Conservation (phyloP, 2,329 filamentous ascomycete species). For the Byssochlamys sp. region DNA sequence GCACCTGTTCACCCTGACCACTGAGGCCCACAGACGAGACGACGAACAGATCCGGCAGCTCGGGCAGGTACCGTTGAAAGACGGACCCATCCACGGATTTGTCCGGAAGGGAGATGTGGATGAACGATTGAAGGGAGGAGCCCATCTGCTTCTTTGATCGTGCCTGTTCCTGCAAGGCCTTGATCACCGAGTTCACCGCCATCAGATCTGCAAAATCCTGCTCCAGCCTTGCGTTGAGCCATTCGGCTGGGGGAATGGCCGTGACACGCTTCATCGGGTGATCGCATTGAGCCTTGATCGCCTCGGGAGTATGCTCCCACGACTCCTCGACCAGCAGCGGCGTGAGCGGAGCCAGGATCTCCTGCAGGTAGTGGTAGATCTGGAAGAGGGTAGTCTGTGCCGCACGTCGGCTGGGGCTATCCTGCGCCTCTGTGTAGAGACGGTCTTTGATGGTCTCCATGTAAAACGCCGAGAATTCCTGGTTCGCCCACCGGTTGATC, state of each 20-base stretch:
- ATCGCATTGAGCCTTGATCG: slow-evolving; percentile 45
- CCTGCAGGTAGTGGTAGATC: slow-evolving; percentile 62
- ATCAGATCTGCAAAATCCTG: slow-evolving; percentile 32
- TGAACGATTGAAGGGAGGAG: slow-evolving; percentile 68
- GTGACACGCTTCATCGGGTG: slow-evolving; percentile 37
- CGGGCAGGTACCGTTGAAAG: slow-evolving; percentile 27
- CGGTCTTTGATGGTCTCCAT: slow-evolving; percentile 86
- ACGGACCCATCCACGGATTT: slow-evolving; percentile 10
- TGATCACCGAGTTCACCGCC: slow-evolving; percentile 56
- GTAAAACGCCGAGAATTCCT: slow-evolving; percentile 84
- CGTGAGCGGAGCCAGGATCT: slow-evolving; percentile 71
- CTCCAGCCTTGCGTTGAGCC: slow-evolving; percentile 42
- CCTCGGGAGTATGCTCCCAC: slow-evolving; percentile 65
- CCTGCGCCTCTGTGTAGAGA: slow-evolving; percentile 70
- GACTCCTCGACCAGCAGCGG: slow-evolving; percentile 80
- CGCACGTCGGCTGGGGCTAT: slow-evolving; percentile 49
- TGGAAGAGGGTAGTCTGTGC: slow-evolving; percentile 49
- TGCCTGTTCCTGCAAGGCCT: slow-evolving; percentile 63
- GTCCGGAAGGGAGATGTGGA: slow-evolving; percentile 36
- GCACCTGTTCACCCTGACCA: slow-evolving; percentile 18
- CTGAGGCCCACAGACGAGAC: slow-evolving; percentile 55
- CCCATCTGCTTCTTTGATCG: slow-evolving; percentile 63
- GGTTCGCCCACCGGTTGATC: slow-evolving; percentile 72
- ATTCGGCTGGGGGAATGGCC: slow-evolving; percentile 21
- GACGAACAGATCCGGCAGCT: slow-evolving; percentile 58